phyloP scores from a whole-genome alignment of 768 basidiomycete species.

The Boletus sp. region DNA sequence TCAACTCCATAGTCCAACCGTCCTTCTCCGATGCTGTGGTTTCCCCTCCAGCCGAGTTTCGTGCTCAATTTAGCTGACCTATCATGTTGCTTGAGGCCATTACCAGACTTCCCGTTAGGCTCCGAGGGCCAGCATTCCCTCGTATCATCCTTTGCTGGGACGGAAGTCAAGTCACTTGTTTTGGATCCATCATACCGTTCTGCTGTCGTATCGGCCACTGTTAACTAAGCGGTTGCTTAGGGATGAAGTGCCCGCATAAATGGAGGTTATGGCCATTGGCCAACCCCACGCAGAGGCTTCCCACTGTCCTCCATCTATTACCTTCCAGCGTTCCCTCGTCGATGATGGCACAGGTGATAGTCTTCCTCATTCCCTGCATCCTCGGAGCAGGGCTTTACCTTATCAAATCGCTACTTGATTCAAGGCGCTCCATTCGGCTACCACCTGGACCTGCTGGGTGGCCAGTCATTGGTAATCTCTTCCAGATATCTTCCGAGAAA shows the following conservation, averaged over 20 bases:
- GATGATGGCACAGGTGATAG: not conserved
- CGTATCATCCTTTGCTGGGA: too few species aligned
- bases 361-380: conserved; percentile 4
- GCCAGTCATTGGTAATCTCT: conserved; percentile 51
- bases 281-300: too few species aligned
- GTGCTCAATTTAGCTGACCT: too few species aligned
- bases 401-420: not conserved
- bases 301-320: not conserved
- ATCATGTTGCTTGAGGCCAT: not conserved
- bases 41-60: not conserved
- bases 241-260: not conserved
- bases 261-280: not conserved
- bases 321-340: not conserved
- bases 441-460: conserved; percentile 23
- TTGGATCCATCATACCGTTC: not conserved
- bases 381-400: conserved; percentile 18
- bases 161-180: too few species aligned
- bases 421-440: not conserved
- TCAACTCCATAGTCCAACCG: not conserved
- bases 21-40: not conserved
- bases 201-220: not conserved
- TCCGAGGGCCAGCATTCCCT: too few species aligned
- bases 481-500: conserved; percentile 48
- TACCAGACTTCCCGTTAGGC: too few species aligned
- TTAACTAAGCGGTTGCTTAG: not conserved